phyloP scores from a whole-genome alignment of 805 yeast species.

The Cyberlindnera saturnus region DNA sequence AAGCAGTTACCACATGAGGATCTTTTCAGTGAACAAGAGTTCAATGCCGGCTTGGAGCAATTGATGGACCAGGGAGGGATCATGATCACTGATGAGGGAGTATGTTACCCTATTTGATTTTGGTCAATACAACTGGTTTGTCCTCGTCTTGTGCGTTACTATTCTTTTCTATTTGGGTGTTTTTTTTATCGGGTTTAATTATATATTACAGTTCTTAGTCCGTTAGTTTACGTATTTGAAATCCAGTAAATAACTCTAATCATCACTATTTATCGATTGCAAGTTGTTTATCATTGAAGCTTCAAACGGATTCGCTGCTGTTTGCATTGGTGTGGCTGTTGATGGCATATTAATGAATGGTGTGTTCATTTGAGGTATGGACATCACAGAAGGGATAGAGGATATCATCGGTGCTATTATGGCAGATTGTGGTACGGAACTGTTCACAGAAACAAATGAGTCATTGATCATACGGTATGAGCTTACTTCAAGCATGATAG shows the following conservation, averaged over 20 bases:
- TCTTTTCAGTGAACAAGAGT: conserved; percentile 29
- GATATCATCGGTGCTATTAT: conserved; percentile 15
- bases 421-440: conserved; percentile 13
- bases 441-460: conserved; percentile 2
- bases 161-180: background rate
- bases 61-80: conserved; percentile 27
- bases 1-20: conserved; percentile 30
- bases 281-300: conserved; percentile 15
- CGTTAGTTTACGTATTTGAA: too few species aligned
- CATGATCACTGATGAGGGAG: conserved; percentile 27
- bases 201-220: too few species aligned
- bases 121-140: background rate
- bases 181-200: background rate
- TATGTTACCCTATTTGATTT: conserved; percentile 5
- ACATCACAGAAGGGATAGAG: conserved; percentile 25
- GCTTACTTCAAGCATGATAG: conserved; percentile 72
- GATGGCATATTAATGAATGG: conserved; percentile 13
- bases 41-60: conserved; percentile 28
- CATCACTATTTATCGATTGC: conserved; percentile 3
- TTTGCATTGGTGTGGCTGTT: conserved; percentile 4
- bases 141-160: background rate
- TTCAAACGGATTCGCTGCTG: conserved; percentile 20
- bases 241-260: background rate
- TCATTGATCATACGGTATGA: conserved; percentile 35
- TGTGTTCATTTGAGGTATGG: conserved; percentile 25